Percentiles rank a stretch among this genome's conserved stretches.
Evolutionary conservation across 345 rosid genomes (phyloP).

Genomic region (Camelina neglecta): DNA sequence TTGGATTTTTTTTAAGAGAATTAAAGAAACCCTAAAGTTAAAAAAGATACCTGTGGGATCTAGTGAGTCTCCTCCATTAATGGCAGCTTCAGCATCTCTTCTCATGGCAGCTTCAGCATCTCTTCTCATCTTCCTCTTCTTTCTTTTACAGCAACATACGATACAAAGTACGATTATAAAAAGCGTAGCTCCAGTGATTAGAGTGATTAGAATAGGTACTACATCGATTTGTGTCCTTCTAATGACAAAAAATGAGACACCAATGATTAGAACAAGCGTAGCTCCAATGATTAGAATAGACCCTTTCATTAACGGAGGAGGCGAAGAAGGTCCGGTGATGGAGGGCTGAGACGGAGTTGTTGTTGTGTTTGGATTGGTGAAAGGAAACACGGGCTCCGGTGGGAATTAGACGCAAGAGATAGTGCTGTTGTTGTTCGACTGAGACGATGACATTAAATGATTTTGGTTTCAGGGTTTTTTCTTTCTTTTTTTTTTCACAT

Average conservation of each 20-base stretch:
- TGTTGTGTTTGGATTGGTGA: background rate
- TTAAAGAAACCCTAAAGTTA: conserved; percentile 30
- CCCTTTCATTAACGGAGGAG: background rate
- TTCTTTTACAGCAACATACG: conserved; percentile 26
- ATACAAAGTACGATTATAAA: background rate
- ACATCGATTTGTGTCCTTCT: background rate
- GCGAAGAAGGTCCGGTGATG: background rate
- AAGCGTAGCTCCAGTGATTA: conserved; percentile 14
- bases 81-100: conserved; percentile 34
- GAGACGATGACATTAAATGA: conserved; percentile 27
- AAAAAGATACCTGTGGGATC: conserved; percentile 18
- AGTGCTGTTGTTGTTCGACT: conserved; percentile 5
- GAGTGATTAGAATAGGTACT: background rate
- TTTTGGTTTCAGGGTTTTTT: conserved; percentile 14
- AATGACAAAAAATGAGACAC: no score
- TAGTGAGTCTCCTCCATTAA: background rate
- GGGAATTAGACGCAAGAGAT: conserved; percentile 29
- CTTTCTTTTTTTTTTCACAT: no score
- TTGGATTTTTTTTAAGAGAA: background rate
- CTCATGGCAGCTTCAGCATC: conserved; percentile 33
- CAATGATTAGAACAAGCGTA: no score
- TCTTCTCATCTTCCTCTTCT: conserved; percentile 6
- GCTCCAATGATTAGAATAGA: no score
- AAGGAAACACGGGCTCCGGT: conserved; percentile 25
- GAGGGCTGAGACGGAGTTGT: conserved; percentile 22